Base-by-base conservation (phyloP, 441 rosid species). In the Pelargonium citronellum region DNA sequence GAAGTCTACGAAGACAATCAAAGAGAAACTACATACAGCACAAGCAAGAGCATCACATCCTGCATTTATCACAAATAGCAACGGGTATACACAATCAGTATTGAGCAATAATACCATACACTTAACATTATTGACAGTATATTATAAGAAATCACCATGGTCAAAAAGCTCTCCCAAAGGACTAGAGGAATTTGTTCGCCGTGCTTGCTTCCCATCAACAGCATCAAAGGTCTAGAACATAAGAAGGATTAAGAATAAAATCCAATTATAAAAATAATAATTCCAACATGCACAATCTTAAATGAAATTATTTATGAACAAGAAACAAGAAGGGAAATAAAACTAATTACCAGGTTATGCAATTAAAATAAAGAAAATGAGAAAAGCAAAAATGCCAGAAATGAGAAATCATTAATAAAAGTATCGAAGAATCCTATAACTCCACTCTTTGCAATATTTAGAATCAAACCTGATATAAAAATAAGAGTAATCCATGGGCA, bases 1-100 rank as follows among this genome's bases (percentile, higher is more conserved):
- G n/a, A 73, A 43, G 64, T 51, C 19, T 37, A 60, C 10, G 6
- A 46, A 13, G 30, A 16, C 66, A 47, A 69, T 57, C 37, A 66
- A 58, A 66, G 71, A 66, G 39, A 34, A 66, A 77, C 69, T 49
- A 73, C 91, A 75, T 87, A 93, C 98, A 79, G 97, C 99, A 82
- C 99, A 95, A 24, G 93, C 99, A 73, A 92, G 97, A 1, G 99
- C 99, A 86, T 95, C 99, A 20, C 99, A 95, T 58, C 98, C 98
- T 93, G 87, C 72, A 83, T 75, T 51, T 57, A 47, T 70, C 30
- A 49, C 41, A 37, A 73, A 69, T 30, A 71, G 46, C 64, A 51
- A 60, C 49, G 70, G 41, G 53, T 6, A 60, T 0, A 73, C 53
- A 44, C 77, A 73, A 81, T 79, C 51, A 79, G 75, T 58, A 7